Evolutionary conservation across 345 rosid genomes (phyloP), one percentile per base, ranked within the genome.

Genomic region (Sonneratia alba): DNA sequence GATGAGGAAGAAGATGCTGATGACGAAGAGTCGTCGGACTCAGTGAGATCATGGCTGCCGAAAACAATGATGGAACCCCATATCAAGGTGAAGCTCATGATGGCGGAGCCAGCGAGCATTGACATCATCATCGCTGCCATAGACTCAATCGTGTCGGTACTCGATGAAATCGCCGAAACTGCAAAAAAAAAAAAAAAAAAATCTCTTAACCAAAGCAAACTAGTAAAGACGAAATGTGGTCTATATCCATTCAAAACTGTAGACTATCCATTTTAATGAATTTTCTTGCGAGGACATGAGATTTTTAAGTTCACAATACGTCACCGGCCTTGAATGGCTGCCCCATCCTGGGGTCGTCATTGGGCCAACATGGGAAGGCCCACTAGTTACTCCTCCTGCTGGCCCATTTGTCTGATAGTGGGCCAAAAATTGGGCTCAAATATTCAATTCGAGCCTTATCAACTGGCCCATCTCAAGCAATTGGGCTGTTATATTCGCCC

Each of bases 101-200:
- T 82, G 13, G 80, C 65, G 37, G 89, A 80, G 22, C 89, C 89
- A 49, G 87, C 86, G n/a, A 83, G 77, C 68, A 86, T 51, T 11
- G 83, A 80, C 84, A 82, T 80, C 2, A 55, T 71, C 82, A 83
- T 79, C 37, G 73, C 22, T 47, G 79, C 85, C 74, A 62, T 70
- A 22, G 80, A n/a, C 68, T 78, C 67, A 2, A 71, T 70, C 13
- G 74, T 76, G 38, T 77, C 79, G 21, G 74, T 64, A 43, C 67
- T 76, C 43, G 73, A 77, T 70, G 86, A 47, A 24, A 79, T 49
- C 32, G 47, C 81, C 18, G 73, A 18, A 68, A 80, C 86, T 86
- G 68, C 38, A 62, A 0, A 62, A 32, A 36, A 62, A 11, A 11
- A 34, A 13, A 37, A 53, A 15, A 8, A 53, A 1, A 0, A 18